A percentile compares a stretch with the other conserved stretches of the same genome.
Conservation (phyloP, 2,329 filamentous ascomycete genomes). For the Aureobasidium melanogenum region DNA sequence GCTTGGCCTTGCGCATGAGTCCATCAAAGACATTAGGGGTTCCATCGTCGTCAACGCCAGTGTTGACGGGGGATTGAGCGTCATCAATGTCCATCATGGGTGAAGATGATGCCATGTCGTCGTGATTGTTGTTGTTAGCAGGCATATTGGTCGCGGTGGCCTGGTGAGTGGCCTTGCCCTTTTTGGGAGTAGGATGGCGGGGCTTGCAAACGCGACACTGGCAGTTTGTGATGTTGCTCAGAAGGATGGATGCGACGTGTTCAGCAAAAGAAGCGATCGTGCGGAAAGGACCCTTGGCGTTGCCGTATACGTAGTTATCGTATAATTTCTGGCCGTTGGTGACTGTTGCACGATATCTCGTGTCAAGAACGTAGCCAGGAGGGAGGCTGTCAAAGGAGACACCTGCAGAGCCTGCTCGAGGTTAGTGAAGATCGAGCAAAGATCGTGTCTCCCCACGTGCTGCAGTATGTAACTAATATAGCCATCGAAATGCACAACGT, state of each 20-base stretch:
- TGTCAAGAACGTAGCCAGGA: constrained; percentile 44
- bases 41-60: constrained; percentile 40
- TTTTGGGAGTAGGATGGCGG: too few relatives aligned
- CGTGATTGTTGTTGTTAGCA: not conserved
- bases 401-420: not conserved
- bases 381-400: constrained; percentile 42
- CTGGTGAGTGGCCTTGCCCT: too few relatives aligned
- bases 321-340: constrained; percentile 32
- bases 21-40: constrained; percentile 45
- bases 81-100: not conserved
- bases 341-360: constrained; percentile 34
- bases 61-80: not conserved
- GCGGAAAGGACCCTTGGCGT: constrained; percentile 32
- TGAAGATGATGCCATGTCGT: not conserved
- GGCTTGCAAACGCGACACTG: not conserved
- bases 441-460: not conserved
- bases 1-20: constrained; percentile 40
- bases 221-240: not conserved
- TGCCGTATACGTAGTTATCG: constrained; percentile 46
- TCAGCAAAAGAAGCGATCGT: not conserved
- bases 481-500: too few relatives aligned
- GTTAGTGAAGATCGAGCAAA: not conserved
- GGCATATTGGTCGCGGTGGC: too few relatives aligned
- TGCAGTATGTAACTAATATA: too few relatives aligned
- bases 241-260: not conserved